Evolutionary conservation across 73 alveolate genomes (phyloP).

Genomic region (Urostyla sp.): DNA sequence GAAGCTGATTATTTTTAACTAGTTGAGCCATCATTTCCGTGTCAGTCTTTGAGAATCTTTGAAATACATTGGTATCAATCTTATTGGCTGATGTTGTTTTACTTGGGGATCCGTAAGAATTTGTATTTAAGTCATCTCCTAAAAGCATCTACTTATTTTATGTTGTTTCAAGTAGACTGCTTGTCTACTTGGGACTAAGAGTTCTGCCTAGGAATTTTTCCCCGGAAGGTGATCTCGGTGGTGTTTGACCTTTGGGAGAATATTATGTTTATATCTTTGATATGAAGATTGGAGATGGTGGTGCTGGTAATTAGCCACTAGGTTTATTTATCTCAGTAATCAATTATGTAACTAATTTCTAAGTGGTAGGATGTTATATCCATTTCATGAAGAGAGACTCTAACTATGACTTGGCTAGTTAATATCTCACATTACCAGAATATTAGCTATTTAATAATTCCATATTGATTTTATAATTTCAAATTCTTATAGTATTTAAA

Average conservation of each 20-base stretch:
- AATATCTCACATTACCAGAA: conserved; percentile 65
- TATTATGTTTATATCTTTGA: conserved; percentile 45
- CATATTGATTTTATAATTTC: background rate
- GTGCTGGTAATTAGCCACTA: conserved; percentile 15
- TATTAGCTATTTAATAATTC: conserved; percentile 41
- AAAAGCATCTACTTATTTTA: background rate
- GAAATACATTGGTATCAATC: too few relatives aligned
- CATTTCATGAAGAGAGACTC: conserved; percentile 74
- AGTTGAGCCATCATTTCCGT: conserved; percentile 57
- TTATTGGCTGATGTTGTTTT: background rate
- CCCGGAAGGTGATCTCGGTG: conserved; percentile 67
- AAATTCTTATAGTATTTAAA: background rate
- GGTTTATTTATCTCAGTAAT: conserved; percentile 60
- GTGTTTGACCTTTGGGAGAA: conserved; percentile 62
- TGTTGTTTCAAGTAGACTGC: conserved; percentile 15
- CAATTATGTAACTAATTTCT: conserved; percentile 47
- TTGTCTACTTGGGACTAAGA: conserved; percentile 31
- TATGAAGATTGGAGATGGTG: conserved; percentile 71
- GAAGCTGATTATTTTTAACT: conserved; percentile 21
- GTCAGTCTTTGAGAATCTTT: conserved; percentile 30
- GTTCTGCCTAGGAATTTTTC: conserved; percentile 46
- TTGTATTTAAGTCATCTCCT: conserved; percentile 20
- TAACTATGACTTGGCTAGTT: conserved; percentile 71
- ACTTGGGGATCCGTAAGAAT: conserved; percentile 17
- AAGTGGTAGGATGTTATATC: conserved; percentile 48